Evolutionary conservation across 495 filamentous ascomycete species (phyloP), one percentile per base, ranked within the genome.

Genomic region (Aspergillus incahuasiensis): DNA sequence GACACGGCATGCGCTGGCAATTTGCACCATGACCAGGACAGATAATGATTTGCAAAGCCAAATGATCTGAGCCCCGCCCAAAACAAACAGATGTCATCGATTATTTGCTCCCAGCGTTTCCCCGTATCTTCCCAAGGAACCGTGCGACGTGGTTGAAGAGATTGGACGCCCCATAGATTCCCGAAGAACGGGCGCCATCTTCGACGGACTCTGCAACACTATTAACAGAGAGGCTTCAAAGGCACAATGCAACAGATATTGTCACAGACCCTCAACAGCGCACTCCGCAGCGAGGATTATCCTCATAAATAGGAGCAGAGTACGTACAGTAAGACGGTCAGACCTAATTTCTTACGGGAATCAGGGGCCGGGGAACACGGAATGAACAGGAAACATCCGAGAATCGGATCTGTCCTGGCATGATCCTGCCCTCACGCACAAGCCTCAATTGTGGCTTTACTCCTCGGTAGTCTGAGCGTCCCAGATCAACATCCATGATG

Each of bases 11-110:
- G 49, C 15, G 49, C 49, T 42, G 49, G 24, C 38, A 49, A 46
- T 21, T 41, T 41, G 5, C 45, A 52, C 52, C 44, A 57, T 55
- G 55, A 65, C 57, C 52, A 46, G 54, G 49, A 52, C 57, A 56
- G 63, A 52, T 48, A 59, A 63, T 65, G 63, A 65, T 65, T 60
- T 65, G 63, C 63, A 59, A 57, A 38, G 46, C n/a, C n/a, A 57
- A 55, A 43, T 48, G 51, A 57, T 58, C 48, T 53, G 54, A 44
- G 61, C 38, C 39, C 61, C 61, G 55, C 61, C 56, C 19, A 30
- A 44, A 49, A 46, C 40, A 39, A 53, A 41, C 24, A 25, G 30
- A 24, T 38, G 43, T 46, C 24, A 25, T 25, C 43, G 21, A 11
- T 53, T 52, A 61, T 61, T 61, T 51, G 56, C 48, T 50, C 42